Percentiles rank a stretch among this genome's conserved stretches.
Evolutionary conservation across 768 basidiomycete genomes (phyloP).

Genomic region (Russula foetens): DNA sequence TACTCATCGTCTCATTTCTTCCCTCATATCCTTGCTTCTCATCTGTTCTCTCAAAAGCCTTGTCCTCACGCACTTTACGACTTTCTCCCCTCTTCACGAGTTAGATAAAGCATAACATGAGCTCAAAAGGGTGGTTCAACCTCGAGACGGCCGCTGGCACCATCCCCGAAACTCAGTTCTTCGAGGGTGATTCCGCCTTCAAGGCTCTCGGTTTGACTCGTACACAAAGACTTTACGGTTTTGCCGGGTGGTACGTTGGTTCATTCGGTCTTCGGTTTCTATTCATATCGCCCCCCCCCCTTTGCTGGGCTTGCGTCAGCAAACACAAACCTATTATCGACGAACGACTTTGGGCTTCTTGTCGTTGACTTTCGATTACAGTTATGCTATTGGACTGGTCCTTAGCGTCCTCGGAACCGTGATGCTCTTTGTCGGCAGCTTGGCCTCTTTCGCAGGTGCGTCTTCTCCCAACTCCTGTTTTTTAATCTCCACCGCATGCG

Average conservation of each 20-base stretch:
- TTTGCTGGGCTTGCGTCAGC: too few relatives aligned
- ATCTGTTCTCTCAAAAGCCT: not conserved
- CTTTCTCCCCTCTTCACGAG: not conserved
- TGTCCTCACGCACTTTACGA: not conserved
- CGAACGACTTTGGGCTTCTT: too few relatives aligned
- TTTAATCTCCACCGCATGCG: not conserved
- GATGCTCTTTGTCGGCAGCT: constrained; percentile 62
- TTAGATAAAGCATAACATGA: constrained; percentile 37
- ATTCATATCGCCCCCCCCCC: too few relatives aligned
- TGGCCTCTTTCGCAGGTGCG: constrained; percentile 69
- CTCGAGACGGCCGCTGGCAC: constrained; percentile 56
- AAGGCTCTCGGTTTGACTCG: constrained; percentile 68
- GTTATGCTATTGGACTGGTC: constrained; percentile 66
- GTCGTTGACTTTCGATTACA: constrained; percentile 30
- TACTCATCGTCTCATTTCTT: too few relatives aligned
- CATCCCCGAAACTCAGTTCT: constrained; percentile 74
- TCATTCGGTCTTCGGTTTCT: not conserved
- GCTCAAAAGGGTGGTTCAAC: constrained; percentile 76
- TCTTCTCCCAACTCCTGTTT: constrained; percentile 9
- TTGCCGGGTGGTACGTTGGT: constrained; percentile 62
- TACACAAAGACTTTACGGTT: constrained; percentile 80
- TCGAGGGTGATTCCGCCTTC: constrained; percentile 88
- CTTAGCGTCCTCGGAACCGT: constrained; percentile 75
- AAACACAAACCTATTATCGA: too few relatives aligned
- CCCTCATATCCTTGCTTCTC: not conserved